Percentiles rank a stretch among this genome's conserved stretches.
These are phyloP conservation scores for Colletotrichum liaoningense DNA, from an alignment of 2,329 filamentous ascomycete genomes.

Conservation along the genomic window DNA sequence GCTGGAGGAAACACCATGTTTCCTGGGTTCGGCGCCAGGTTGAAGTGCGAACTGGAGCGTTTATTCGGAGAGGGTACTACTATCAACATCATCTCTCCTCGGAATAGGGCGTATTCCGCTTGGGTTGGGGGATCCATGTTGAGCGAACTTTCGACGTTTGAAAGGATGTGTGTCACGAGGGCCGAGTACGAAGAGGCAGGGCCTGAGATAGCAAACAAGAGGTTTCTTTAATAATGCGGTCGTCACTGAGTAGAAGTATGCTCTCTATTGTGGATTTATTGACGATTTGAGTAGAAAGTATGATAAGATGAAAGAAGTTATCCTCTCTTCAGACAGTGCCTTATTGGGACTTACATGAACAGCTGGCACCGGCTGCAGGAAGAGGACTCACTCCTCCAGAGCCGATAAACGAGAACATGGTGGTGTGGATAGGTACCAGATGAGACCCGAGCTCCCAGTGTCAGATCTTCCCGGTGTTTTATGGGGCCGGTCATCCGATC, in stretches of 20 bases:
- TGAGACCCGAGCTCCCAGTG: neutral
- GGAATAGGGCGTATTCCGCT: neutral
- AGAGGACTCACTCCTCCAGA: no score
- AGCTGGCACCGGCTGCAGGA: no score
- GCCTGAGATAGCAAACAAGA: neutral
- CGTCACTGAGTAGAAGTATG: no score
- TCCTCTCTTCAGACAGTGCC: no score
- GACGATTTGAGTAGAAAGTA: no score
- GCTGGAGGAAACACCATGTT: constrained; percentile 13
- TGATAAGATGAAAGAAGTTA: no score
- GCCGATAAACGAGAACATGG: neutral
- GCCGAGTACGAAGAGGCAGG: constrained; percentile 17
- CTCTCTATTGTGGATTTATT: no score
- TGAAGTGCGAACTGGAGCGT: neutral
- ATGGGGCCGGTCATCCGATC: constrained; percentile 3
- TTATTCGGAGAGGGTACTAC: neutral
- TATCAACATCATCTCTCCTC: neutral
- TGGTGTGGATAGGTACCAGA: neutral
- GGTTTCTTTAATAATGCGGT: neutral
- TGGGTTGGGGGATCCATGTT: constrained; percentile 13
- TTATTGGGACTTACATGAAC: no score
- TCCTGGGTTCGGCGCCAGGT: neutral
- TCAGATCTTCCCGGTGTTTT: neutral
- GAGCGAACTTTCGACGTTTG: constrained; percentile 6
- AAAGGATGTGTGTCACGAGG: neutral